A percentile compares a stretch with the other conserved stretches of the same genome.
Evolutionary conservation across 768 basidiomycete genomes (phyloP).

Genomic region (Leccinellum luteum): DNA sequence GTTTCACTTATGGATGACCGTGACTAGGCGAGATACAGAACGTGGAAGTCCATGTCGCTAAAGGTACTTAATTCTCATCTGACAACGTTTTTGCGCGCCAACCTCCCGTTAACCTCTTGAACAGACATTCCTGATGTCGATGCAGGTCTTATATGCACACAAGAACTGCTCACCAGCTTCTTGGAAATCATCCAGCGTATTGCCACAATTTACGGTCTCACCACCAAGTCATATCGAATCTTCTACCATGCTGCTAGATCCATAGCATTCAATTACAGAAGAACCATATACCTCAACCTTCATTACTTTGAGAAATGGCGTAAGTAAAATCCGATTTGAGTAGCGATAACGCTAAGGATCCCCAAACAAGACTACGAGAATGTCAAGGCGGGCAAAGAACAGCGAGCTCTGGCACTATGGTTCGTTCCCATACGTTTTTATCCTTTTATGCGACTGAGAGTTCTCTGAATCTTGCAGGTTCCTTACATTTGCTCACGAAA

Average conservation of each 20-base stretch:
- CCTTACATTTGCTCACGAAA: neutral
- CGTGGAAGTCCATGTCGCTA: constrained; percentile 56
- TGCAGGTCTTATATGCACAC: constrained; percentile 31
- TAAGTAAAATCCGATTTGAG: neutral
- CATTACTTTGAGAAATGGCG: neutral
- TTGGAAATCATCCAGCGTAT: constrained; percentile 63
- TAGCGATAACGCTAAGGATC: neutral
- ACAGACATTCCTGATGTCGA: constrained; percentile 53
- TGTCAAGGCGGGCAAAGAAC: neutral
- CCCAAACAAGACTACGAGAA: neutral
- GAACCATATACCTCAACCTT: neutral
- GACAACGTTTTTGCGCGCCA: neutral
- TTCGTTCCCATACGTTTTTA: neutral
- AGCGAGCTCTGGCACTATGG: neutral
- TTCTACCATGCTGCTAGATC: neutral
- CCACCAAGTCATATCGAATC: constrained; percentile 29
- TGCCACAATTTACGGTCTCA: constrained; percentile 64
- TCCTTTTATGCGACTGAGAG: neutral
- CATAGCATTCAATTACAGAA: neutral
- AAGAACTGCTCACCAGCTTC: constrained; percentile 62
- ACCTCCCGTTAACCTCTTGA: neutral
- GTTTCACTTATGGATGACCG: neutral
- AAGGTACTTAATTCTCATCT: constrained; percentile 42
- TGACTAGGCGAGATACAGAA: constrained; percentile 49
- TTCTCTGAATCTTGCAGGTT: neutral